Evolutionary conservation across 2,329 filamentous ascomycete species (phyloP), one percentile per base, ranked within the genome.

Genomic region (Aspergillus terreus): DNA sequence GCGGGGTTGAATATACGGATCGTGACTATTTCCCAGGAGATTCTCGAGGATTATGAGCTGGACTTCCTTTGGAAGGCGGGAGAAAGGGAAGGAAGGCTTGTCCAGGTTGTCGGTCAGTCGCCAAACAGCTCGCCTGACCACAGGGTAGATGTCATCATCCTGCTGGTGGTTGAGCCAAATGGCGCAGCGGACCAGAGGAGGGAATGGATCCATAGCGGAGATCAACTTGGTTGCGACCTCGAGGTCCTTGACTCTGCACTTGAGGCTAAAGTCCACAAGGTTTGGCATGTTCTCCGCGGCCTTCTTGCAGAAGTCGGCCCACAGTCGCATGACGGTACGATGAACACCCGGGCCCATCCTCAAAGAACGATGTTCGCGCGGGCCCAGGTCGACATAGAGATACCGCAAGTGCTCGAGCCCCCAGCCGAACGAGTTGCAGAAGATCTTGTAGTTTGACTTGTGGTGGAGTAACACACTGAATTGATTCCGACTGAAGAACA

Each of bases 11-110:
- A 60, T 41, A 47, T 43, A 53, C 7, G 55, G 59, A 50, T 60
- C 56, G 19, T 41, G 49, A 7, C 49, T 53, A 25, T 54, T 44
- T 32, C 52, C 44, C 25, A 66, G 44, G 7, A 59, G 35, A 19
- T 54, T 21, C 15, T 62, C 55, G 12, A 64, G 53, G 15, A 63
- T 48, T 48, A 64, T 55, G n/a, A 58, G 49, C 41, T 67, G 64
- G 2, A 67, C 43, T 47, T 67, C 64, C 35, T 60, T 59, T 7
- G 64, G 64, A 7, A 67, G 57, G 21, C 51, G 42, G 21, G 51
- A 47, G 41, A 60, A 67, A 3, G 50, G 55, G 45, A 66, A 67
- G 1, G 53, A 15, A 11, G 46, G 44, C n/a, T 33, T 50, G 11
- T 49, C 38, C 21, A 58, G 43, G 11, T 53, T 56, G 12, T 47